Evolutionary conservation across 257 asterid genomes (phyloP).

Genomic region (Fraxinus pennsylvanica): DNA sequence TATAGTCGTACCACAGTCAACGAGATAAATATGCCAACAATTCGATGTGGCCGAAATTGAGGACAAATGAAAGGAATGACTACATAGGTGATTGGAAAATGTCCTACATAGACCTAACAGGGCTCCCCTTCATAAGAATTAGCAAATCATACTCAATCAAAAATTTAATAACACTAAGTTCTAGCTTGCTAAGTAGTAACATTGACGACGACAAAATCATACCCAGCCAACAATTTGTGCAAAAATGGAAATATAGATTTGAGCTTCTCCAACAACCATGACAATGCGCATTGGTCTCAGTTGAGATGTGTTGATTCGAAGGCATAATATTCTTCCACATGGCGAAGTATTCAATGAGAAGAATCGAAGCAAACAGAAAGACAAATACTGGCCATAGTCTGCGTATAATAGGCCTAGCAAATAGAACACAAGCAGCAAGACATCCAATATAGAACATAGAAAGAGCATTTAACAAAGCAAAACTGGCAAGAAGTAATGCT

Average conservation of each 20-base stretch:
- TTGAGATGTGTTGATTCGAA: conserved; percentile 33
- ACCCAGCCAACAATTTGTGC: conserved; percentile 95
- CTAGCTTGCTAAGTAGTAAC: not conserved
- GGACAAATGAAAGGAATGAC: not conserved
- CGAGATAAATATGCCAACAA: not conserved
- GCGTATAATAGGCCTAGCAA: conserved; percentile 71
- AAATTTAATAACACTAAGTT: not conserved
- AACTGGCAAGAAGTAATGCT: conserved; percentile 83
- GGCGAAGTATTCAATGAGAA: conserved; percentile 72
- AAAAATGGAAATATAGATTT: conserved; percentile 49
- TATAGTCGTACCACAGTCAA: not conserved
- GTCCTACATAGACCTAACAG: not conserved
- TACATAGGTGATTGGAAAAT: not conserved
- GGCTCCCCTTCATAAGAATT: not conserved
- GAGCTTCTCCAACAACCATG: conserved; percentile 95
- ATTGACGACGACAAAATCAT: conserved; percentile 35
- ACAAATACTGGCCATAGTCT: conserved; percentile 86
- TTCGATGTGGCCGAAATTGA: not conserved
- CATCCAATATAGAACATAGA: conserved; percentile 76
- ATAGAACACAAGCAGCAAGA: conserved; percentile 83
- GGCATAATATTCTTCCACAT: conserved; percentile 81
- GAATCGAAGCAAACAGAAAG: conserved; percentile 70
- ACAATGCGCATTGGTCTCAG: conserved; percentile 50
- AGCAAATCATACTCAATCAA: not conserved
- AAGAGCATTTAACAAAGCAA: conserved; percentile 80